Percentiles rank a stretch among this genome's conserved stretches.
Evolutionary conservation across 73 alveolate species (phyloP).

Genomic region (Paraurostyla sp.): DNA sequence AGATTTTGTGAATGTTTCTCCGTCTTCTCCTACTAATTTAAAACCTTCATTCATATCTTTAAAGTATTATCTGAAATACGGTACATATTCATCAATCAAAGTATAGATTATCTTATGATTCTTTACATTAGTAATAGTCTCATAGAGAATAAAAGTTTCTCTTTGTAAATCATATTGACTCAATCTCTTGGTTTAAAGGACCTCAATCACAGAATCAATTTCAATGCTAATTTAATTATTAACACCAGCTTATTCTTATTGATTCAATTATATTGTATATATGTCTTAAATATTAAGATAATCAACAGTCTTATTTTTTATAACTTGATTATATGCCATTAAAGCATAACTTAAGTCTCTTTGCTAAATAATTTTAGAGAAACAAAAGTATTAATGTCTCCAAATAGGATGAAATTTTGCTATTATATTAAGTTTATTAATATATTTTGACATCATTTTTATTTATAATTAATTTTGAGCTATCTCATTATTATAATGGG

Average conservation of each 20-base stretch:
- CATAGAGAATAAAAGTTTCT: neutral
- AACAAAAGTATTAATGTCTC: neutral
- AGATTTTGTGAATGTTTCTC: slow-evolving; percentile 25
- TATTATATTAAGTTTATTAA: neutral
- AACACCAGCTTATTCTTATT: neutral
- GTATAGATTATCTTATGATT: slow-evolving; percentile 16
- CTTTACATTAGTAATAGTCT: neutral
- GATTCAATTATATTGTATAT: neutral
- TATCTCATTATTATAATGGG: too few species aligned
- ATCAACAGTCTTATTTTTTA: neutral
- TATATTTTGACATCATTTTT: neutral
- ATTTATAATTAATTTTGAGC: too few species aligned
- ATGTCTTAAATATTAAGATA: neutral
- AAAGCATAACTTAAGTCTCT: slow-evolving; percentile 6
- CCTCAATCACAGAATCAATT: slow-evolving; percentile 15
- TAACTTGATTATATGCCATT: neutral
- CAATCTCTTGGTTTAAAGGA: neutral
- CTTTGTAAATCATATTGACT: neutral
- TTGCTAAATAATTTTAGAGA: neutral
- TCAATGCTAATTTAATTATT: slow-evolving; percentile 3
- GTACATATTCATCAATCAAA: slow-evolving; percentile 27
- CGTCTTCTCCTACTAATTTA: neutral
- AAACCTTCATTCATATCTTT: neutral
- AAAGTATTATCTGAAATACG: slow-evolving; percentile 5
- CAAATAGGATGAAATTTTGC: neutral